Base-by-base conservation (phyloP, 169 alveolate genomes). In the Cryptosporidium sp. region DNA sequence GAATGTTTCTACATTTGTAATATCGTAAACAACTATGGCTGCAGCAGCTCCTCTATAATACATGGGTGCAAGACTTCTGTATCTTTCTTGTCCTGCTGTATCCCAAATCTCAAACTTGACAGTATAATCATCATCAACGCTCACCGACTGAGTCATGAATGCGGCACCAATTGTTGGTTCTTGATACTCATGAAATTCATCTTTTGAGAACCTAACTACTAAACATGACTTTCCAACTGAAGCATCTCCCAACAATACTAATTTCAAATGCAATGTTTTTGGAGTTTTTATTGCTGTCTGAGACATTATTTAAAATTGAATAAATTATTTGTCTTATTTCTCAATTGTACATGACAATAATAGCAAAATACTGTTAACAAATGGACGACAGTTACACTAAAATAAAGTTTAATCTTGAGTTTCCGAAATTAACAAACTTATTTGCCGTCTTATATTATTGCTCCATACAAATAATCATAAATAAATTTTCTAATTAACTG, bases 151-250 rank as follows among this genome's bases (percentile, higher is more conserved):
- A 33, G 97, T 93, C 97, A 95, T 93, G 85, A 96, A 96, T 55
- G 96, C 97, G 8, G 97, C 98, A n/a, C 98, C 98, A 68, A 95
- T 95, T n/a, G 98, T 96, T 21, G 98, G 95, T 68, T 95, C 95
- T 85, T 93, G 95, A 87, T 92, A 94, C 84, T 95, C 96, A 73
- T 94, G 91, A 85, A 96, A 96, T 67, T 91, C 93, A 55, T 94
- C 96, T 65, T 94, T 95, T 1, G 95, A 96, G 71, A 93, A 95
- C 69, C 97, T 89, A 48, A 93, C 94, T 51, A 95, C 95, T 39
- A 97, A 86, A 50, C 98, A 93, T 39, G 97, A 94, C 91, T 97
- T 97, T 3, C 98, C 98, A 39, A 97, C 98, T 2, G 97, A 95
- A 43, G 98, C 94, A 91, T 97, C 98, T 41, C 98, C 98, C 68